Evolutionary conservation across 2,329 filamentous ascomycete species (phyloP).

Genomic region (Aureobasidium musti): DNA sequence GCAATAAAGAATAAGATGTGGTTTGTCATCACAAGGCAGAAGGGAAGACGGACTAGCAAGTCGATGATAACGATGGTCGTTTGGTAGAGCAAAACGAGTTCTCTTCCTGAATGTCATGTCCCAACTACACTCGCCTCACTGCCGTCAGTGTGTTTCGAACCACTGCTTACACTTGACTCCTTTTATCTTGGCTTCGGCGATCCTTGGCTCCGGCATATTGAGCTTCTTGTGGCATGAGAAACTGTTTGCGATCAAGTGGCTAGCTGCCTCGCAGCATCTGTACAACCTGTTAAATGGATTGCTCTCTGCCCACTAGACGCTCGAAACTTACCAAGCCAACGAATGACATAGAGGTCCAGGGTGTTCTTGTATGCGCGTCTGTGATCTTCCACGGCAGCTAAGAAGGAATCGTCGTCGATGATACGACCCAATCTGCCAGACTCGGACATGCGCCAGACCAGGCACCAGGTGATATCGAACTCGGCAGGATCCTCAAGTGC

Average conservation of each 20-base stretch:
- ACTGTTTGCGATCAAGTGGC: background rate
- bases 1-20: too few relatives aligned
- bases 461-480: too few relatives aligned
- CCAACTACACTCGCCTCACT: background rate
- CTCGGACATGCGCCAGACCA: background rate
- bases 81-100: too few relatives aligned
- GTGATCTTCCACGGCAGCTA: background rate
- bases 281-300: background rate
- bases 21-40: too few relatives aligned
- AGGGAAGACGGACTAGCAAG: too few relatives aligned
- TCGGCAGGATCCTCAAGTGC: too few relatives aligned
- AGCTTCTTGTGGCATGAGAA: too few relatives aligned
- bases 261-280: background rate
- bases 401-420: background rate
- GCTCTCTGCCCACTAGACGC: accelerated
- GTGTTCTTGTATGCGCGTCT: background rate
- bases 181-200: too few relatives aligned
- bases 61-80: too few relatives aligned
- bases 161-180: background rate
- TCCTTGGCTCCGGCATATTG: too few relatives aligned
- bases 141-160: background rate
- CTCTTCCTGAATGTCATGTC: background rate
- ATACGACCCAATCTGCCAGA: background rate
- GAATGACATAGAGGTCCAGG: background rate
- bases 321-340: background rate